Evolutionary conservation across 2,329 filamentous ascomycete species (phyloP).

Genomic region (Colletotrichum chlorophyti): DNA sequence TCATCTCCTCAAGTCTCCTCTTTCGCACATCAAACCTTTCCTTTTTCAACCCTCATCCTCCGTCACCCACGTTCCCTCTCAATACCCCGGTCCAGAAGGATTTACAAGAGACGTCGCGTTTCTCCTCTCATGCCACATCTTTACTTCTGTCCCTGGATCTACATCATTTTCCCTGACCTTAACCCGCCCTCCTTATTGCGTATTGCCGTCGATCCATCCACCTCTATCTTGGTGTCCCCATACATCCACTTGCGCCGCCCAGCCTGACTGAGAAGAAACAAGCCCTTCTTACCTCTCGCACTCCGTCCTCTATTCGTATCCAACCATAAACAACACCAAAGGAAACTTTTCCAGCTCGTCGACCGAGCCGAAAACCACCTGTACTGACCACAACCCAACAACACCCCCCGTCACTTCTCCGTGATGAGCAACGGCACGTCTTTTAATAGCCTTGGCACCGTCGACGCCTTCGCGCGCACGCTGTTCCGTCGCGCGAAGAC

Average conservation of each 20-base stretch:
- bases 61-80: conserved; percentile 22
- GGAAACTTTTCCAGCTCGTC: not conserved
- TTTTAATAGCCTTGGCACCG: conserved; percentile 57
- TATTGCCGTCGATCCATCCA: conserved; percentile 20
- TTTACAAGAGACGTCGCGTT: too few species aligned
- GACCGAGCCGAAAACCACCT: conserved; percentile 1
- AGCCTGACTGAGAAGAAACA: too few species aligned
- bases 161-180: conserved; percentile 24
- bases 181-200: conserved; percentile 21
- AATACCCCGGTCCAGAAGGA: not conserved
- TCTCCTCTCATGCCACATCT: conserved; percentile 25
- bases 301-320: not conserved
- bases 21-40: conserved; percentile 18
- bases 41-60: conserved; percentile 22
- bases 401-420: conserved; percentile 22
- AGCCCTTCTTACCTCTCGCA: too few species aligned
- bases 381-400: conserved; percentile 17
- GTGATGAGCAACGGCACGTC: conserved; percentile 39
- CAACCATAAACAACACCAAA: not conserved
- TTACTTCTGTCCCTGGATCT: conserved; percentile 22
- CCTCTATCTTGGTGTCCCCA: conserved; percentile 1
- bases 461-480: conserved; percentile 61
- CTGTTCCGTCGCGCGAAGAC: conserved; percentile 61
- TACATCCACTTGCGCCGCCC: conserved; percentile 6
- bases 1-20: conserved; percentile 3